These are phyloP conservation scores for Serendipita sp. DNA, from an alignment of 1,284 basidiomycete genomes.

Conservation along the genomic window DNA sequence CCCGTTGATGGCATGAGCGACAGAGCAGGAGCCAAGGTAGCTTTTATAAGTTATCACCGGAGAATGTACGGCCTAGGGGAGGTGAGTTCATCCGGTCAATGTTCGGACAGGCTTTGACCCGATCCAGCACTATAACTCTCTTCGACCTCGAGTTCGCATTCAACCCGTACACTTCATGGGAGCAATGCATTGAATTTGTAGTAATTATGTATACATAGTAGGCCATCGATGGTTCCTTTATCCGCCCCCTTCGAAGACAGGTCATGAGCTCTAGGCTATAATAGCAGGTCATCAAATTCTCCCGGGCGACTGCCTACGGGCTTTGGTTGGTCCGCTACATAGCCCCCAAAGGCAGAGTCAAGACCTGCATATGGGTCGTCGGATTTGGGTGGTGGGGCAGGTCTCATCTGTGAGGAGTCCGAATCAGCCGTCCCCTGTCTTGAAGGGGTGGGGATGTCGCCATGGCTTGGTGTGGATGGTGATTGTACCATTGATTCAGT, in stretches of 20 bases:
- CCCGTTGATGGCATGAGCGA: conserved; percentile 28
- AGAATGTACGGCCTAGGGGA: conserved; percentile 88
- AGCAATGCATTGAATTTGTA: conserved; percentile 3
- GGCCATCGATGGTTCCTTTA: too few species aligned
- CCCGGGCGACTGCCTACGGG: conserved; percentile 28
- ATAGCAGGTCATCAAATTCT: conserved; percentile 22
- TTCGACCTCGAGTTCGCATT: conserved; percentile 34
- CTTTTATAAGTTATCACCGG: conserved; percentile 79
- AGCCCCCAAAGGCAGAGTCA: conserved; percentile 53
- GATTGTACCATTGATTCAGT: conserved; percentile 22
- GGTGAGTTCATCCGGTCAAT: conserved; percentile 33
- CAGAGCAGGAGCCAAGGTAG: conserved; percentile 31
- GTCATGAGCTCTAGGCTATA: conserved; percentile 10
- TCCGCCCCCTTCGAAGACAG: too few species aligned
- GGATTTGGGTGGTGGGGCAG: conserved; percentile 12
- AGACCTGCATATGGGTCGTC: conserved; percentile 63
- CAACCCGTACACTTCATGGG: neutral
- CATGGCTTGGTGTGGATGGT: neutral
- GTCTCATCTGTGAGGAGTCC: conserved; percentile 3
- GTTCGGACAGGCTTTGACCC: neutral
- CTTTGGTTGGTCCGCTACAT: conserved; percentile 47
- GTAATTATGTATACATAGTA: too few species aligned
- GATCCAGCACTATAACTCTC: conserved; percentile 73
- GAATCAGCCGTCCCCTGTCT: conserved; percentile 1
- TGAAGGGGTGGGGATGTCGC: neutral